phyloP scores from a whole-genome alignment of 2,329 filamentous ascomycete species.

The Biscogniauxia marginata region DNA sequence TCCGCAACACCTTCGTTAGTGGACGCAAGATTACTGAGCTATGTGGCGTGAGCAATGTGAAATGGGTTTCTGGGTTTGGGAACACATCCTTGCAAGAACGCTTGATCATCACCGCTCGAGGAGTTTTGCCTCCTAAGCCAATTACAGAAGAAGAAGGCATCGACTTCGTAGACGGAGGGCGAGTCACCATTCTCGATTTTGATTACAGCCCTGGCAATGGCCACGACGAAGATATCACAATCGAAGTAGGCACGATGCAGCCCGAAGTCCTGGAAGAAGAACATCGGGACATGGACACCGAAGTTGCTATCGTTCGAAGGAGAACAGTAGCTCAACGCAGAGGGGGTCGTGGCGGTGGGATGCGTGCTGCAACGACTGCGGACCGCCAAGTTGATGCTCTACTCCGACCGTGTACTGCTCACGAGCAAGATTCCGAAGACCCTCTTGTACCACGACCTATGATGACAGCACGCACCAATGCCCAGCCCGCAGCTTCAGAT shows the following conservation, averaged over 20 bases:
- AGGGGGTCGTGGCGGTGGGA: conserved; percentile 46
- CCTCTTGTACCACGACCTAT: conserved; percentile 53
- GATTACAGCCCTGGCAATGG: conserved; percentile 61
- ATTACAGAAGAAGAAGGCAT: conserved; percentile 68
- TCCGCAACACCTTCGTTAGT: conserved; percentile 67
- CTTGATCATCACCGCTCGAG: conserved; percentile 70
- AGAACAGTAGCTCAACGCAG: conserved; percentile 67
- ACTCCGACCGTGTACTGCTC: conserved; percentile 34
- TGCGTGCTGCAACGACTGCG: conserved; percentile 49
- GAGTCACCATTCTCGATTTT: conserved; percentile 73
- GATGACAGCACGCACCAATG: conserved; percentile 32
- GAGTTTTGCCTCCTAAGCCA: conserved; percentile 57
- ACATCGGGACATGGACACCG: conserved; percentile 69
- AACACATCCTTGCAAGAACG: conserved; percentile 50
- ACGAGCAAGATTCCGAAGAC: conserved; percentile 44
- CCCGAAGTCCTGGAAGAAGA: conserved; percentile 73
- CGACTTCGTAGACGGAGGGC: conserved; percentile 75
- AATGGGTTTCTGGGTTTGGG: conserved; percentile 65
- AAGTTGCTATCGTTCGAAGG: conserved; percentile 75
- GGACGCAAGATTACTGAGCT: conserved; percentile 66
- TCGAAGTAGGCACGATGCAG: conserved; percentile 71
- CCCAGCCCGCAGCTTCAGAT: conserved; percentile 29
- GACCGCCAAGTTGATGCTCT: conserved; percentile 25
- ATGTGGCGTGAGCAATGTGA: conserved; percentile 64
- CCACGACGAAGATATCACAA: conserved; percentile 55